Evolutionary conservation across 2,329 filamentous ascomycete genomes (phyloP), one percentile per base, ranked within the genome.

Genomic region (Pseudofabraea citricarpa): DNA sequence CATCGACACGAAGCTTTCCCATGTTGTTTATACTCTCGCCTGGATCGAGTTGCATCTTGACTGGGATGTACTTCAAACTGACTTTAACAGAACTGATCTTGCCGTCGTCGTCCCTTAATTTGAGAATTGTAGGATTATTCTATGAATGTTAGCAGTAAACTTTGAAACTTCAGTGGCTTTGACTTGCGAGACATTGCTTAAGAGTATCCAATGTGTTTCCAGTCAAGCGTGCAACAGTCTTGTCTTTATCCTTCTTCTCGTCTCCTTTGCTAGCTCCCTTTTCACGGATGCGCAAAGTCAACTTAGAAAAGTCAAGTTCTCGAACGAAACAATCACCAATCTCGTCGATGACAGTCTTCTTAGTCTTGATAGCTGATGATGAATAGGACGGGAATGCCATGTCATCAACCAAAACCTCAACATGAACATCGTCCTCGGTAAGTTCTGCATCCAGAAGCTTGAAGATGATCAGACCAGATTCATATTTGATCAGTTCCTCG

Each of bases 11-110:
- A 18, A 98, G 81, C 46, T 83, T 90, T 47, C 93, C 93, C 81
- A 95, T 95, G 67, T 98, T 98, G 78, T 96, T 97, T 74, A 98
- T 95, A 59, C 90, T 96, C 67, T 98, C 93, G 57, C 83, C 89
- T 0, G 93, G 87, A 58, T 98, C 90, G 38, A 98, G 84, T 44
- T 82, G 73, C 93, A 98, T 98, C 69, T 87, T 82, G 48, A 97
- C 83, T 0, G 93, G 93, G 19, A 98, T 82, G 62, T 95, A 98
- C 66, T 95, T 95, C 59, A 96, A 77, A 69, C 87, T 94, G 60
- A 98, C 86, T 54, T 85, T 94, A 61, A 98, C 76, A 59, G 82
- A 90, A 69, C 81, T 90, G 20, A 83, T 66, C 46, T 77, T 76
- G 40, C 90, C 90, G 32, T 91, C 78, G 15, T 86, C 81, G 48